phyloP scores from a whole-genome alignment of 371 early-diverging fungal genomes.

The Saksenaea oblongispora region DNA sequence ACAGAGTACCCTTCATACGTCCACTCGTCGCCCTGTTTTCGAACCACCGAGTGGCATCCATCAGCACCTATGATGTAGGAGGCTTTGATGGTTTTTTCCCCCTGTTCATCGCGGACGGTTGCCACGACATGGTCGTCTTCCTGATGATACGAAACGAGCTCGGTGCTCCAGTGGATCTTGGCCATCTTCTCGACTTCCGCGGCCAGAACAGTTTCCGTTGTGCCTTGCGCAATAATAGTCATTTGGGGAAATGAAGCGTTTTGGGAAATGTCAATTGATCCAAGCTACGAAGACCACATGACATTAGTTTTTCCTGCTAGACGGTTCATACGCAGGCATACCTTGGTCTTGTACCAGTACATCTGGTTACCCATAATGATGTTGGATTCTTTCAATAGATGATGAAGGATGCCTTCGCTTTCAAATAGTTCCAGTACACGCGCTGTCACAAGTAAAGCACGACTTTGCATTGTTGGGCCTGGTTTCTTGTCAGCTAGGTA shows the following conservation, averaged over 20 bases:
- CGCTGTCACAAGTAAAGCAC: constrained; percentile 39
- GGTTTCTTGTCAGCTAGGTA: constrained; percentile 36
- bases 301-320: too few relatives aligned
- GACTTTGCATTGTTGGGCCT: constrained; percentile 40
- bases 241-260: constrained; percentile 34
- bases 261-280: constrained; percentile 16
- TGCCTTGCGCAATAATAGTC: constrained; percentile 31
- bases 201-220: constrained; percentile 18
- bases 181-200: constrained; percentile 7
- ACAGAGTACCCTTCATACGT: constrained; percentile 32
- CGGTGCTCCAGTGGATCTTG: constrained; percentile 32
- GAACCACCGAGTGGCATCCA: constrained; percentile 41
- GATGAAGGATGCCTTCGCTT: constrained; percentile 25
- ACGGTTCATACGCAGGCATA: too few relatives aligned
- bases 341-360: constrained; percentile 16
- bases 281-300: constrained; percentile 7
- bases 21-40: constrained; percentile 31
- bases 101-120: constrained; percentile 5
- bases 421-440: constrained; percentile 43
- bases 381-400: constrained; percentile 23
- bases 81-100: constrained; percentile 11
- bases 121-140: constrained; percentile 24
- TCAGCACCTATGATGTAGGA: constrained; percentile 43
- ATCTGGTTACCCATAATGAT: constrained; percentile 23
- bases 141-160: constrained; percentile 31